Percentiles rank a stretch among this genome's conserved stretches.
Evolutionary conservation across 192 early-diverging fungal species (phyloP).

Genomic region (Irineochytrium annulatum): DNA sequence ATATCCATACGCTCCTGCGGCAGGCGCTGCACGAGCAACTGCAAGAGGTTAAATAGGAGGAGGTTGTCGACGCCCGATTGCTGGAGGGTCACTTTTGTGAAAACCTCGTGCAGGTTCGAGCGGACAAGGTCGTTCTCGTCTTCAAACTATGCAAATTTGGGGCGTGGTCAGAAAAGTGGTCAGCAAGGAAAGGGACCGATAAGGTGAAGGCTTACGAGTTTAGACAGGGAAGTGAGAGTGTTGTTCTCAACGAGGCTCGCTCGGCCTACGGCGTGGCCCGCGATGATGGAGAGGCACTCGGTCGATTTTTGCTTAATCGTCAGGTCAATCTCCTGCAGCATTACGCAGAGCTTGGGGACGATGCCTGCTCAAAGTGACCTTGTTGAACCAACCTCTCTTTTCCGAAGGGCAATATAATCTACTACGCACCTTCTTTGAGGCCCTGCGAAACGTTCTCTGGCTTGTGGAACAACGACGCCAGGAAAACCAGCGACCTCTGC

Average conservation of each 20-base stretch:
- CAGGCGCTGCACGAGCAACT: constrained; percentile 27
- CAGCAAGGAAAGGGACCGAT: not conserved
- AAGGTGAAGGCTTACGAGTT: constrained; percentile 15
- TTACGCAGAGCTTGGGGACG: constrained; percentile 21
- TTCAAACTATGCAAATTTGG: constrained; percentile 30
- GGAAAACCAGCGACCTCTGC: constrained; percentile 39
- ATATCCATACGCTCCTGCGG: constrained; percentile 43
- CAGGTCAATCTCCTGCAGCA: constrained; percentile 34
- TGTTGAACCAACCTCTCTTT: not conserved
- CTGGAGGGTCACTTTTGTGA: constrained; percentile 32
- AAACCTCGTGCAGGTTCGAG: constrained; percentile 34
- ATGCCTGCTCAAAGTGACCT: constrained; percentile 15
- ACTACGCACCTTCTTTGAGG: constrained; percentile 23
- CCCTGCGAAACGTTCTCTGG: constrained; percentile 44
- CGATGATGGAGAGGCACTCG: constrained; percentile 42
- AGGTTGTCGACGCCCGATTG: constrained; percentile 22
- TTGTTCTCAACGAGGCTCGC: constrained; percentile 23
- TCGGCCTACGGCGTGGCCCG: constrained; percentile 46
- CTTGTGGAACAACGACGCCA: constrained; percentile 42
- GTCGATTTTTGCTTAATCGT: constrained; percentile 44
- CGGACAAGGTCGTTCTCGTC: constrained; percentile 41
- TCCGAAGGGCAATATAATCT: not conserved
- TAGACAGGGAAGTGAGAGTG: constrained; percentile 17
- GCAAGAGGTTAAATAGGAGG: constrained; percentile 19
- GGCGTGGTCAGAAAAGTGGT: not conserved